Percentiles rank a stretch among this genome's conserved stretches.
Evolutionary conservation across 306 rosid species (phyloP).

Genomic region (Argentina anserina): DNA sequence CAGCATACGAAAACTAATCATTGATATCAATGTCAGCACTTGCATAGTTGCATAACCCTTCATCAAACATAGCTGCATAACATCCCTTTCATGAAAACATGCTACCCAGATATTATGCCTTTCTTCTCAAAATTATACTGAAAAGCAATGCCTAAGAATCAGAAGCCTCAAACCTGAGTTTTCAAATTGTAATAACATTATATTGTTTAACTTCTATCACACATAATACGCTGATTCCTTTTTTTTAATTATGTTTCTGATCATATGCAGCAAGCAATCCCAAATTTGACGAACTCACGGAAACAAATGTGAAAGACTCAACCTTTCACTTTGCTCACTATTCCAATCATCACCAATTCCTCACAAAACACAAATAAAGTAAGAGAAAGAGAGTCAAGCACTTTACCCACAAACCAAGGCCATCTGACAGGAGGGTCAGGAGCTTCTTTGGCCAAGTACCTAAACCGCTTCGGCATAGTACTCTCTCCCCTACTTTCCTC

Average conservation of each 20-base stretch:
- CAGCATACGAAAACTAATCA: not conserved
- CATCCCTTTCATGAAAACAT: not conserved
- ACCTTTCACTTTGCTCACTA: not conserved
- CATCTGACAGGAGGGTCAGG: conserved; percentile 67
- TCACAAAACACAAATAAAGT: conserved; percentile 11
- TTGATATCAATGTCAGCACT: not conserved
- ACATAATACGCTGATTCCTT: no score
- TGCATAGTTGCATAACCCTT: not conserved
- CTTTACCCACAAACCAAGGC: conserved; percentile 76
- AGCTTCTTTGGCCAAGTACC: conserved; percentile 63
- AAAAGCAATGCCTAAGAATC: not conserved
- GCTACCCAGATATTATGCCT: not conserved
- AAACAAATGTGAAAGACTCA: not conserved
- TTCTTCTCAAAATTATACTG: not conserved
- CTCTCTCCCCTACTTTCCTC: conserved; percentile 48
- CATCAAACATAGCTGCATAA: not conserved
- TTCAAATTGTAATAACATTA: not conserved
- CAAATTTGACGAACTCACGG: not conserved
- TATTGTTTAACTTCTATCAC: no score
- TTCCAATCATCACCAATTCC: conserved; percentile 3
- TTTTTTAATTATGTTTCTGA: not conserved
- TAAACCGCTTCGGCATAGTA: conserved; percentile 81
- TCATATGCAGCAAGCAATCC: not conserved
- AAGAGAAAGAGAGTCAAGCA: not conserved
- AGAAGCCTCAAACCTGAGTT: not conserved